Base-by-base conservation (phyloP, 306 rosid species). In the Quercus mongolica region DNA sequence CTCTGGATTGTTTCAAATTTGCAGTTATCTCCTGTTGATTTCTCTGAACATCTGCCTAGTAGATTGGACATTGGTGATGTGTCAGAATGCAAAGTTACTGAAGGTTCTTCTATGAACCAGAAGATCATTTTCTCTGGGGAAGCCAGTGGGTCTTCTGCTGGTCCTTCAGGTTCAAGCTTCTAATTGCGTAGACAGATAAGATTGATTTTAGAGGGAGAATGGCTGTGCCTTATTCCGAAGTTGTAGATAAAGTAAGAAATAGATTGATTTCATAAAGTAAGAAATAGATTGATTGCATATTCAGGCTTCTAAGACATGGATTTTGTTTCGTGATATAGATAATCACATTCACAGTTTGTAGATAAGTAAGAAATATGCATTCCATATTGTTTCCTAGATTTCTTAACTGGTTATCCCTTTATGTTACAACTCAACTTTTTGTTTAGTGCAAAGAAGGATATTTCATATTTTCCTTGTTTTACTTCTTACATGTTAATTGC, bases 31-130 rank as follows among this genome's bases (percentile, higher is more conserved):
- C 69, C 69, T 1, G 20, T 15, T 63, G 69, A 63, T 63, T 25
- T 26, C 14, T 25, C 35, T 6, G 38, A 63, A 63, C 69, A 28
- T 63, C 19, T 61, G 67, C 67, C 67, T 3, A 25, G 25, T 30
- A 61, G 33, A 25, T 61, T 61, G 67, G 67, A 25, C 31, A 61
- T 61, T 61, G 67, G 67, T 61, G 69, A 63, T 63, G 69, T 63
- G 38, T 63, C 69, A 63, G 69, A 63, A 63, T 30, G 38, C n/a
- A 63, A 25, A 13, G 69, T 63, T 28, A 26, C 69, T 6, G 69
- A 63, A 63, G 38, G 69, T 63, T 63, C 41, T 63, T 63, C 19
- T 63, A 5, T 31, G 30, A 63, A 63, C n/a, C 69, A 14, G 69
- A 63, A 14, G n/a, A 63, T 19, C 38, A 25, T 63, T 30, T 26